phyloP scores from a whole-genome alignment of 345 rosid genomes.

The Aquilaria sinensis region DNA sequence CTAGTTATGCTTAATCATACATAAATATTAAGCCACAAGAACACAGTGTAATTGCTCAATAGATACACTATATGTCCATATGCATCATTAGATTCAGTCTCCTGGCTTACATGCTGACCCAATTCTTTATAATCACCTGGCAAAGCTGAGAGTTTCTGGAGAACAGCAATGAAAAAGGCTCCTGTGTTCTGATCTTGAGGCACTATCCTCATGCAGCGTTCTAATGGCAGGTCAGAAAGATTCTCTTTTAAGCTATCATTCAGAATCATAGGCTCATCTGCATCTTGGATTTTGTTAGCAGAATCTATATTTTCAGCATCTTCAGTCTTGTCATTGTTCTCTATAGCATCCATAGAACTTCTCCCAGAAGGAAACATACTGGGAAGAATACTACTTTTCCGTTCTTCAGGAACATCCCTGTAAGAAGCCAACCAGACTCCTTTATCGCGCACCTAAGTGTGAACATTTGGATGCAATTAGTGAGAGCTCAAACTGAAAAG shows the following conservation, averaged over 20 bases:
- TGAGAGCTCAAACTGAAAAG: background rate
- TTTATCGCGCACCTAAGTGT: constrained; percentile 58
- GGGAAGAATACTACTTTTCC: constrained; percentile 44
- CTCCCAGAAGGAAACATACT: constrained; percentile 88
- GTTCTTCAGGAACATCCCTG: constrained; percentile 49
- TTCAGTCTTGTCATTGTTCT: constrained; percentile 21
- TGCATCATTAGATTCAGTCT: no score
- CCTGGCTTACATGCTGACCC: no score
- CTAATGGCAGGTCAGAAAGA: constrained; percentile 69
- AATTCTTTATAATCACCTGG: constrained; percentile 42
- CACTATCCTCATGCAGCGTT: constrained; percentile 80
- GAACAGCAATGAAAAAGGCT: constrained; percentile 86
- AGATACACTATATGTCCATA: no score
- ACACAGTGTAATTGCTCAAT: background rate
- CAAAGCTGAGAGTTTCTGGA: constrained; percentile 62
- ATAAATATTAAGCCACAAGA: background rate
- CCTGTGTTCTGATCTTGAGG: constrained; percentile 98
- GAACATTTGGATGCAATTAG: background rate
- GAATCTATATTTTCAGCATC: constrained; percentile 21
- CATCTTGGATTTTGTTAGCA: constrained; percentile 21
- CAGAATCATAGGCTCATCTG: constrained; percentile 20
- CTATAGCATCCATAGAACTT: constrained; percentile 22
- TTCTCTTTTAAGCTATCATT: constrained; percentile 41
- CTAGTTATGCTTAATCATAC: no score
- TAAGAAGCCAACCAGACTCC: constrained; percentile 66